Percentiles rank a stretch among this genome's conserved stretches.
Conservation (phyloP, 2,329 filamentous ascomycete species). For the Davidsoniella virescens region DNA sequence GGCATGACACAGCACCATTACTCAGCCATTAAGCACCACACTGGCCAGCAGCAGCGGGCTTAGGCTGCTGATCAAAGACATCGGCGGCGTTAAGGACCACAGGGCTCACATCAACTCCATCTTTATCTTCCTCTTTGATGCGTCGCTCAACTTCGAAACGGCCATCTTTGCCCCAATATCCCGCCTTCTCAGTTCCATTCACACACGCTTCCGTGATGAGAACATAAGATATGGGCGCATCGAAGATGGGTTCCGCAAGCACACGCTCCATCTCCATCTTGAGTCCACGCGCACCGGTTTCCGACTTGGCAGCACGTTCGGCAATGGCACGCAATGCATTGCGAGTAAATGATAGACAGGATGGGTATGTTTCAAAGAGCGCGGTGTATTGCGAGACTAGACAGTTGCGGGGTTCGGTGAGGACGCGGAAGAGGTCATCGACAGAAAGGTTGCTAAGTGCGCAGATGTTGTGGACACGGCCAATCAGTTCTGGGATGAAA, state of each 20-base stretch:
- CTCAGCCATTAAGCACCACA: conserved; percentile 23
- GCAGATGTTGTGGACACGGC: conserved; percentile 81
- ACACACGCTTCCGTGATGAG: conserved; percentile 57
- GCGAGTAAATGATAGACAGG: conserved; percentile 68
- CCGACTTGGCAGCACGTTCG: conserved; percentile 39
- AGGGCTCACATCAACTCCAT: conserved; percentile 5
- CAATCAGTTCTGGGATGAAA: conserved; percentile 88
- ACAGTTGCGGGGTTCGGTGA: conserved; percentile 83
- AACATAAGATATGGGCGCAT: conserved; percentile 60
- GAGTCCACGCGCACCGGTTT: conserved; percentile 63
- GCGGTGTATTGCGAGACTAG: conserved; percentile 78
- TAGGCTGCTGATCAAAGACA: conserved; percentile 24
- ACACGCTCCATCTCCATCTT: conserved; percentile 70
- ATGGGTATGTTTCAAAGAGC: conserved; percentile 66
- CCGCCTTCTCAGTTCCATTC: conserved; percentile 40
- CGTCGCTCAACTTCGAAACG: conserved; percentile 52
- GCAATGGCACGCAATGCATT: conserved; percentile 71
- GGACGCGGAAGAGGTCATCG: conserved; percentile 59
- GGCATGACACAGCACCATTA: conserved; percentile 16
- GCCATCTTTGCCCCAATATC: conserved; percentile 54
- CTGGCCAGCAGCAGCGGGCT: conserved; percentile 27
- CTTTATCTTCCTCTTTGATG: conserved; percentile 44
- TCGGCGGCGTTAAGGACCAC: conserved; percentile 9
- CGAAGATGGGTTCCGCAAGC: conserved; percentile 65
- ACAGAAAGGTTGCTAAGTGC: conserved; percentile 61